Evolutionary conservation across 1,284 basidiomycete species (phyloP).

Genomic region (Cystobasidium sp.): DNA sequence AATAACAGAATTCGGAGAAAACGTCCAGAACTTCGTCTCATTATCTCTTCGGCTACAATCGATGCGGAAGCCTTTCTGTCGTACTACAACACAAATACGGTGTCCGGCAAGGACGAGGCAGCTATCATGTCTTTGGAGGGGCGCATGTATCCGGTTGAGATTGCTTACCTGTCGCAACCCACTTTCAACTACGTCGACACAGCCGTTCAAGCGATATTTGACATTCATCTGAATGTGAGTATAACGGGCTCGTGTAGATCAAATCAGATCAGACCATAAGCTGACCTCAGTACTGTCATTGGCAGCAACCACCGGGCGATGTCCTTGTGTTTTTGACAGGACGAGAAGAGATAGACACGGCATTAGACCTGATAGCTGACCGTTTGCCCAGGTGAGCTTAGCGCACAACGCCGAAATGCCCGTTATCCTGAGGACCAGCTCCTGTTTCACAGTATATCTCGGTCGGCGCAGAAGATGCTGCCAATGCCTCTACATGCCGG

Average conservation of each 20-base stretch:
- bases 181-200: constrained; percentile 56
- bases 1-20: constrained; percentile 75
- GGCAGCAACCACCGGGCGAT: constrained; percentile 58
- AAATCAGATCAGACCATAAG: constrained; percentile 27
- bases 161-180: constrained; percentile 56
- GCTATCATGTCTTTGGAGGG: constrained; percentile 57
- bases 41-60: constrained; percentile 93
- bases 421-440: neutral
- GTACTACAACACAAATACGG: constrained; percentile 71
- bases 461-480: constrained; percentile 58
- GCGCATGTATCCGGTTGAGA: constrained; percentile 57
- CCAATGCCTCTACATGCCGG: constrained; percentile 86
- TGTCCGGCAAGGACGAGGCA: constrained; percentile 53
- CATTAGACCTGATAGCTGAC: constrained; percentile 79
- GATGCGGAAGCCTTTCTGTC: constrained; percentile 86
- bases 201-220: constrained; percentile 57
- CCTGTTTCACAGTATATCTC: constrained; percentile 65
- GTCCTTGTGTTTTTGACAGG: constrained; percentile 60
- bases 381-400: constrained; percentile 69
- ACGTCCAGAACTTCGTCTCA: constrained; percentile 81
- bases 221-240: constrained; percentile 65
- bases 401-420: constrained; percentile 35
- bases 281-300: neutral
- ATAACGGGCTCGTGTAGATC: neutral
- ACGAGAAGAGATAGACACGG: constrained; percentile 66